Evolutionary conservation across 2,329 filamentous ascomycete genomes (phyloP).

Genomic region (Scleromitrula shiraiana): DNA sequence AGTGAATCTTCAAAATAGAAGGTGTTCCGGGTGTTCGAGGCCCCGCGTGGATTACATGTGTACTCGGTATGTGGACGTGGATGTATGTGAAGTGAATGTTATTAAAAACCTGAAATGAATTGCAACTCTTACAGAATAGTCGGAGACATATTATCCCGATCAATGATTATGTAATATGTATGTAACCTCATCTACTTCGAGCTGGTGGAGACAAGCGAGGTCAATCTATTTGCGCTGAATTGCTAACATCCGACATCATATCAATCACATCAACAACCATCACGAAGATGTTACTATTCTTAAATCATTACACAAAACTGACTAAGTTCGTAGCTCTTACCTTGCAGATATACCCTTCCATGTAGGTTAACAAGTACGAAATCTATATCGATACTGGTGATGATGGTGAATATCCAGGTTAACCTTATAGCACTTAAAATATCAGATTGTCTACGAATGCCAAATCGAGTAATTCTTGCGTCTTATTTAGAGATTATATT

Average conservation of each 20-base stretch:
- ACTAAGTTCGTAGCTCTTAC: background rate
- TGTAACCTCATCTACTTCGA: background rate
- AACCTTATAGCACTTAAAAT: background rate
- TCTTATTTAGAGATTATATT: too few relatives aligned
- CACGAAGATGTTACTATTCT: background rate
- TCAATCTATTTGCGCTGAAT: too few relatives aligned
- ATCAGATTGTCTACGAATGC: background rate
- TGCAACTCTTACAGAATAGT: constrained; percentile 4
- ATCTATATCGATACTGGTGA: too few relatives aligned
- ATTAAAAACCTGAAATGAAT: background rate
- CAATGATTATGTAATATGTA: background rate
- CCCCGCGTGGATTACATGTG: too few relatives aligned
- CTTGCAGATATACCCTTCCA: background rate
- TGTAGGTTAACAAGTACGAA: background rate
- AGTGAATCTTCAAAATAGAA: constrained; percentile 4
- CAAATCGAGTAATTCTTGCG: too few relatives aligned
- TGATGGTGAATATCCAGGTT: too few relatives aligned
- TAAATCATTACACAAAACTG: background rate
- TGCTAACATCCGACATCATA: too few relatives aligned
- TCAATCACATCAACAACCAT: background rate
- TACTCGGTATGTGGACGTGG: background rate
- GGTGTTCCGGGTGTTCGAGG: too few relatives aligned
- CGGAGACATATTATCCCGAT: background rate
- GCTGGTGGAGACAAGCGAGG: too few relatives aligned
- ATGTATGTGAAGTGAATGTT: background rate